phyloP scores from a whole-genome alignment of 2,329 filamentous ascomycete species.

The Aspergillus amoenus region DNA sequence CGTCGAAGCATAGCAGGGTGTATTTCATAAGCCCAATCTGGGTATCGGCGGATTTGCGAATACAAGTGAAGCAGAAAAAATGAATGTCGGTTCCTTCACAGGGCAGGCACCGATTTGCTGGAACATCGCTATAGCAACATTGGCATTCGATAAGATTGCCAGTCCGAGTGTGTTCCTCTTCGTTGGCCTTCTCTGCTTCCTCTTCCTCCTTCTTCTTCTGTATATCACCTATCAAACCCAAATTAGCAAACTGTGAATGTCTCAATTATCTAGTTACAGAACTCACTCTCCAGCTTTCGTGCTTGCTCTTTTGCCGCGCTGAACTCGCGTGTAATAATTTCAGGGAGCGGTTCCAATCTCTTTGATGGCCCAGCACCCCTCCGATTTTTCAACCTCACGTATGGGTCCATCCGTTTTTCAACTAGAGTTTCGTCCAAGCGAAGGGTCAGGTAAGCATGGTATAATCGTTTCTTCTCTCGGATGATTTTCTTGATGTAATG shows the following conservation, averaged over 20 bases:
- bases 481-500: constrained; percentile 38
- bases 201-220: constrained; percentile 24
- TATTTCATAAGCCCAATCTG: constrained; percentile 70
- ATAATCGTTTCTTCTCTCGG: constrained; percentile 28
- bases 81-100: constrained; percentile 63
- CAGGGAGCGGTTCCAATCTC: background rate
- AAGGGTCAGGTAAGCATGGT: constrained; percentile 28
- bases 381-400: constrained; percentile 22
- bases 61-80: constrained; percentile 70
- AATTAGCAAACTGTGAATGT: background rate
- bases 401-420: constrained; percentile 13
- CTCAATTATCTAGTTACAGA: background rate
- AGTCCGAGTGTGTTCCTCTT: constrained; percentile 39
- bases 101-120: constrained; percentile 66
- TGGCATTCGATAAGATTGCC: constrained; percentile 66
- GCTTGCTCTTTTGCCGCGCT: constrained; percentile 26
- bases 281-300: constrained; percentile 22
- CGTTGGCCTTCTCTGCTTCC: constrained; percentile 33
- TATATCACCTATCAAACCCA: constrained; percentile 5
- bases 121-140: constrained; percentile 69
- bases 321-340: constrained; percentile 22
- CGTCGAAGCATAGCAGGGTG: constrained; percentile 69
- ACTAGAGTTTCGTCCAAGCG: constrained; percentile 22
- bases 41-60: constrained; percentile 63
- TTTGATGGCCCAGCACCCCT: background rate